Base-by-base conservation (phyloP, 768 basidiomycete species). In the Hysterangium stoloniferum region DNA sequence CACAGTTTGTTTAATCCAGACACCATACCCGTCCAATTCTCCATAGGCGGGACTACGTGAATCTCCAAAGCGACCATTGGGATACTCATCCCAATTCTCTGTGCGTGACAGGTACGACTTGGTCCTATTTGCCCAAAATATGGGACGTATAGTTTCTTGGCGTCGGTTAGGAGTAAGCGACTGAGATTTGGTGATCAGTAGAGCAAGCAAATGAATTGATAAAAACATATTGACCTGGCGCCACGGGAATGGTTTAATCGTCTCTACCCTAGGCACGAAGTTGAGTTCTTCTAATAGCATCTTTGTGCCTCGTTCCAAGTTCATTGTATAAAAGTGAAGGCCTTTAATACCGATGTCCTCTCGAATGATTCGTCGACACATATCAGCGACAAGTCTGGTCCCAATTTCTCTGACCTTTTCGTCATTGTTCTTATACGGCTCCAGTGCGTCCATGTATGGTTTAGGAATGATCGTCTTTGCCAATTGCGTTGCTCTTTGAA, bases 71-170 rank as follows among this genome's bases (percentile, higher is more conserved):
- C 96, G 89, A 49, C 96, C 96, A 65, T 99, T 99, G 44, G 96
- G 96, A 66, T 96, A 98, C 64, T 98, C 95, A 63, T 99, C 96
- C 96, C 96, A 99, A 62, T 96, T 90, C 64, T 96, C 93, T 12
- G 96, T 98, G 48, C 95, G 85, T 6, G 89, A 89, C 40, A 98
- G 73, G 64, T 98, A 98, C 1, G 93, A 96, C 62, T 93, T 87
- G 32, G 92, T 79, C 33, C 95, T 77, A 69, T 99, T 98, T 11
- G 96, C 92, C 94, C 95, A 98, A 73, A 98, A 98, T 62, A 99
- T 98, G 3, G 96, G 96, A 29, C 96, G 85, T 56, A 95, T 98
- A 42, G 79, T 85, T 68, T 99, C 96, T 56, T 80, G 74, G 44
- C 95, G 85, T 52, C 96, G 78, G 62, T 77, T 89, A 17, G 94